Conservation (phyloP, 2,329 filamentous ascomycete genomes). For the Ophiostoma sp. region DNA sequence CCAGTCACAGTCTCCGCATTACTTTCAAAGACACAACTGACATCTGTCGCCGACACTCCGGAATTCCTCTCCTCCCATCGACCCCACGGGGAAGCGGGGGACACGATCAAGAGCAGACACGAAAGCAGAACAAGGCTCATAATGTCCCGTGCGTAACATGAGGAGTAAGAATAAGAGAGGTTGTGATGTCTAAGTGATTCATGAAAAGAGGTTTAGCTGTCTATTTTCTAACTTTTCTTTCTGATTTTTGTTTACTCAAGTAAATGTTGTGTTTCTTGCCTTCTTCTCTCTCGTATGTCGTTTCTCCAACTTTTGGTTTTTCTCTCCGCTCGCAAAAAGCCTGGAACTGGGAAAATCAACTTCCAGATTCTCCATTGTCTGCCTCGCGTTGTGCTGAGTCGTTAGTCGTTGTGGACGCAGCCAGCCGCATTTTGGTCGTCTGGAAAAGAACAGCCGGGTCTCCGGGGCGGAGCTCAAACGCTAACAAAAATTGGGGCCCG, state of each 20-base stretch:
- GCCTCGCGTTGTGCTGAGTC: neutral
- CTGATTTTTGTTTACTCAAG: neutral
- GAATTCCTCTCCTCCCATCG: neutral
- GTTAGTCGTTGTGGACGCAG: neutral
- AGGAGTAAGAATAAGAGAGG: neutral
- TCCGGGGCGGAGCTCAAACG: neutral
- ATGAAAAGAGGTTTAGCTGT: neutral
- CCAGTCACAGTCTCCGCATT: neutral
- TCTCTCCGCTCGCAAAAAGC: neutral
- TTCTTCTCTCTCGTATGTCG: neutral
- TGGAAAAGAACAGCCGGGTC: constrained; percentile 1
- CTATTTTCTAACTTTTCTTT: neutral
- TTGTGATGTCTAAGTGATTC: neutral
- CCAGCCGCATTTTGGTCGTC: neutral
- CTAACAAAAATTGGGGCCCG: neutral
- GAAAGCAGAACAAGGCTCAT: neutral
- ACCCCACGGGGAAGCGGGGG: neutral
- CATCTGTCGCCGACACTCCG: neutral
- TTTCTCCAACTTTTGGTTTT: neutral
- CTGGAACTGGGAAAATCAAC: constrained; percentile 6
- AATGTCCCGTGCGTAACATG: neutral
- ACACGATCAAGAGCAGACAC: neutral
- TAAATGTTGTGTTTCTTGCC: neutral
- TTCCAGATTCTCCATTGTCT: neutral
- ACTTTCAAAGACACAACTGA: no score